Percentiles rank a stretch among this genome's conserved stretches.
Evolutionary conservation across 345 rosid genomes (phyloP).

Genomic region (Salix koriyanagi): DNA sequence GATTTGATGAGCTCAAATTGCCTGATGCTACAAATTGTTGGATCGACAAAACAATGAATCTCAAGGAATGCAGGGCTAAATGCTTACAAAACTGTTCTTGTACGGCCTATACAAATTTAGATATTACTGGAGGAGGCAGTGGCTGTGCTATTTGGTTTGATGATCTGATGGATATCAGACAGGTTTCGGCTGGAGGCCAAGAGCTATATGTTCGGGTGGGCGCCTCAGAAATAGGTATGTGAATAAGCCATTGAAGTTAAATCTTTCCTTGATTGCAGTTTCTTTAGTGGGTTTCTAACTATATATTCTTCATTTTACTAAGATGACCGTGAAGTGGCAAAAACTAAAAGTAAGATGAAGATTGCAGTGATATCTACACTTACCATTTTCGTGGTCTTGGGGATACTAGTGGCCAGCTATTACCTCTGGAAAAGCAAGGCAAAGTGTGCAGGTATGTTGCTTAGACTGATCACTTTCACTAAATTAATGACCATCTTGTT

Average conservation of each 20-base stretch:
- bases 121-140: conserved; percentile 9
- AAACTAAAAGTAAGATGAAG: not conserved
- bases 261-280: not conserved
- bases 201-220: conserved; percentile 5
- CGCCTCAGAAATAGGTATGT: conserved; percentile 17
- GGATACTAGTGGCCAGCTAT: not conserved
- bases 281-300: not conserved
- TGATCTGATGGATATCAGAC: conserved; percentile 12
- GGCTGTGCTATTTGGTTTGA: conserved; percentile 14
- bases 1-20: not conserved
- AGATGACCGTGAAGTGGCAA: not conserved
- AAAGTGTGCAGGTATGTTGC: not conserved
- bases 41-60: conserved; percentile 10
- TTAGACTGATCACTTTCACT: not conserved
- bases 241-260: not conserved
- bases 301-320: not conserved
- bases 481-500: not conserved
- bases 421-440: not conserved
- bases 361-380: not conserved
- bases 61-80: conserved; percentile 12
- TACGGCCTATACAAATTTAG: conserved; percentile 5
- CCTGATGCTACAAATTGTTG: conserved; percentile 14
- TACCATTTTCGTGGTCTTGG: not conserved
- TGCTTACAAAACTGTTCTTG: conserved; percentile 19
- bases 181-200: not conserved